phyloP scores from a whole-genome alignment of 116 monocot genomes.

The Phalaenopsis hybrid region DNA sequence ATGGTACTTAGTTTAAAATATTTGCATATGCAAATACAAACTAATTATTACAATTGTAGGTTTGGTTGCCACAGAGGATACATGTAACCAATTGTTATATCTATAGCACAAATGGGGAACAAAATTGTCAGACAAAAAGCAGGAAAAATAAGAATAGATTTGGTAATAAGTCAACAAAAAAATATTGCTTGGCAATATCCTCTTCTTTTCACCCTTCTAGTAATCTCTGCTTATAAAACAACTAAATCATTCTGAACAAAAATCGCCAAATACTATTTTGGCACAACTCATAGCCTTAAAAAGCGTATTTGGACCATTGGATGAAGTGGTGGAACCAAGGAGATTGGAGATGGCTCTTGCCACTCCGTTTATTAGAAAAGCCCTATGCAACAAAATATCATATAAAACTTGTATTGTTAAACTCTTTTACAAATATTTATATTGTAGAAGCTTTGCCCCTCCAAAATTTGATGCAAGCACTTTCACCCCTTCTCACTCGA shows the following conservation, averaged over 20 bases:
- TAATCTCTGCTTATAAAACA: neutral
- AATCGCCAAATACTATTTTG: neutral
- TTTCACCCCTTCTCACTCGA: too few relatives aligned
- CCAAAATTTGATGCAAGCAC: too few relatives aligned
- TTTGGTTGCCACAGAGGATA: neutral
- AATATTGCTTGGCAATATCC: neutral
- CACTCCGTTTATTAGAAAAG: too few relatives aligned
- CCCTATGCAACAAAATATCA: too few relatives aligned
- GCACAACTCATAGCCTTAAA: neutral
- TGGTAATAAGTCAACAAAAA: neutral
- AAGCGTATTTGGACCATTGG: too few relatives aligned
- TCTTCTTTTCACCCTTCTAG: neutral
- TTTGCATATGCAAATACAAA: neutral
- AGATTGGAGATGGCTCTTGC: too few relatives aligned
- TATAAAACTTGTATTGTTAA: too few relatives aligned
- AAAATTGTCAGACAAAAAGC: neutral
- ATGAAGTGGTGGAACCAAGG: too few relatives aligned
- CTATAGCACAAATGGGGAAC: neutral
- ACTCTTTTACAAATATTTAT: too few relatives aligned
- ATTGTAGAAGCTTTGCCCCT: too few relatives aligned
- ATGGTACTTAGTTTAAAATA: neutral
- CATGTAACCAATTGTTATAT: neutral
- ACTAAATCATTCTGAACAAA: neutral
- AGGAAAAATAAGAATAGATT: neutral
- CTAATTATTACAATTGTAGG: neutral